Evolutionary conservation across 108 stramenopile species (phyloP), one percentile per base, ranked within the genome.

Genomic region (Conticribra weissflogii): DNA sequence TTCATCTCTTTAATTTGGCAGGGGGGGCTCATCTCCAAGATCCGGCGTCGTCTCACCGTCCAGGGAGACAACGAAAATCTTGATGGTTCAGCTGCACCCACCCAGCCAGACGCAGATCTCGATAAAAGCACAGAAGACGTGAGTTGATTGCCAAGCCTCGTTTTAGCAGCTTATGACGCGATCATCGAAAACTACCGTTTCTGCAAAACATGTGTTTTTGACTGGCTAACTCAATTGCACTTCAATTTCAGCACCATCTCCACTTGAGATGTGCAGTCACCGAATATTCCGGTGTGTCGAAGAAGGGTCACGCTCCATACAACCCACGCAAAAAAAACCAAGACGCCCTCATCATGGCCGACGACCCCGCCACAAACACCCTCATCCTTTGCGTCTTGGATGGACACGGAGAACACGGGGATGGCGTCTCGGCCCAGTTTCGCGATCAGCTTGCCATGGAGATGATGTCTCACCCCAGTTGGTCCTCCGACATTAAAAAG

Each of bases 271-370:
- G 91, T 72, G 95, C 93, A 23, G 92, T 98, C 41, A 91, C 91
- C 14, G 94, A 95, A 57, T 99, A 97, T 76, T 96, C 95, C 8
- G 98, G 98, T 25, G 87, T 96, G 16, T 93, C 94, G 60, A 96
- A 96, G 82, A 98, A 98, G 71, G 98, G 98, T 7, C 95, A 96
- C 60, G 98, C 98, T 31, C 98, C 98, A 45, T 98, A 99, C 88
- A 97, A 99, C 69, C 97, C 97, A 21, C 83, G 97, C 31, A 99
- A 99, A 86, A 97, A 97, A 86, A 99, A 99, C 61, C 98, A 99
- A 71, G 98, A 99, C 78, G 86, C 96, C 28, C 78, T 99, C 31
- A 90, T 97, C 75, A 98, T 99, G 97, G 90, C 88, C 8, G 96
- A 97, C 62, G 95, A 97, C 65, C 84, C 95, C 1, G 74, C 83